These are phyloP conservation scores for Bipolaris gigantea DNA, from an alignment of 2,329 filamentous ascomycete genomes.

Conservation along the genomic window DNA sequence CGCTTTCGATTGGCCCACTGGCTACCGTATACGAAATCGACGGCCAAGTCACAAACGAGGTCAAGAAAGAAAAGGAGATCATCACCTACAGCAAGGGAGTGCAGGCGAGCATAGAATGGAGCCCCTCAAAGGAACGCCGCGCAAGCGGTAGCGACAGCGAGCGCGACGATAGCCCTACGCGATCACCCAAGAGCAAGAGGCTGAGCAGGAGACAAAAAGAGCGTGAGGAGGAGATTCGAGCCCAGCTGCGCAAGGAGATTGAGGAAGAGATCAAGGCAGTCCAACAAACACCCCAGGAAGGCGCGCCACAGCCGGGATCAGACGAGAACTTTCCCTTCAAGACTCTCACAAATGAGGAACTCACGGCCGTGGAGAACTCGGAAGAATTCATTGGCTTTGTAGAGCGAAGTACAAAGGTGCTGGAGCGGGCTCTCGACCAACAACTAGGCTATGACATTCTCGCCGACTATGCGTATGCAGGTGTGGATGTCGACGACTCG, in stretches of 20 bases:
- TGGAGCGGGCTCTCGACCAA: constrained; percentile 91
- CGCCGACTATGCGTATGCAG: constrained; percentile 87
- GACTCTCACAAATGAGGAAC: constrained; percentile 78
- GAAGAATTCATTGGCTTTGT: constrained; percentile 95
- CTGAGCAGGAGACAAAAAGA: constrained; percentile 78
- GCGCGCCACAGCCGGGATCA: constrained; percentile 50
- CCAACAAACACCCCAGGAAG: constrained; percentile 50
- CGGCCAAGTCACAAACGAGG: constrained; percentile 72
- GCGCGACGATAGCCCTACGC: constrained; percentile 63
- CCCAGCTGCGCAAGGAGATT: constrained; percentile 83
- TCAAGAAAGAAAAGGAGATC: constrained; percentile 67
- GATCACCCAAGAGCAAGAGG: constrained; percentile 64
- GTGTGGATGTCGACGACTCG: constrained; percentile 76
- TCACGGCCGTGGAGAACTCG: constrained; percentile 86
- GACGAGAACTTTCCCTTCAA: constrained; percentile 71
- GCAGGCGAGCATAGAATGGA: constrained; percentile 81
- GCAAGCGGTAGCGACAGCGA: constrained; percentile 59
- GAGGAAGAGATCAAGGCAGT: constrained; percentile 84
- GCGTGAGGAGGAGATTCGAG: constrained; percentile 84
- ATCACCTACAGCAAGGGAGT: constrained; percentile 98
- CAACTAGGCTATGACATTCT: constrained; percentile 95
- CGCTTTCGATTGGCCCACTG: constrained; percentile 71
- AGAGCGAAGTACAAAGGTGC: constrained; percentile 93
- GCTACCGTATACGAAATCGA: constrained; percentile 80
- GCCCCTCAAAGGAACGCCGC: constrained; percentile 55